Percentiles rank a stretch among this genome's conserved stretches.
phyloP scores from a whole-genome alignment of 768 basidiomycete genomes.

The Dentipellis fragilis region DNA sequence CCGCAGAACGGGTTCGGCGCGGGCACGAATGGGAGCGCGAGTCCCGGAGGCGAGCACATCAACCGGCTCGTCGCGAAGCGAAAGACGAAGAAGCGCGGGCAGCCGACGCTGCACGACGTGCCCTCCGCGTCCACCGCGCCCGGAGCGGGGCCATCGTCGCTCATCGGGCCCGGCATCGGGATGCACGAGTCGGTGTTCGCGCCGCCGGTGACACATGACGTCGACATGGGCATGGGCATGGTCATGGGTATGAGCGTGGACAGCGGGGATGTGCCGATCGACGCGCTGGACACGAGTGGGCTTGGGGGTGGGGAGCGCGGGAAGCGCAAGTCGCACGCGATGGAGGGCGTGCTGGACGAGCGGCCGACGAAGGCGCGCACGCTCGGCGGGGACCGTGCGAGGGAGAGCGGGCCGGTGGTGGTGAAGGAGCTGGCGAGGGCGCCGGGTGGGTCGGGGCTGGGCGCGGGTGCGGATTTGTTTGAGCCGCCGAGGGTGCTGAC shows the following conservation, averaged over 20 bases:
- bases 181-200: slow-evolving; percentile 1
- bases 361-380: slow-evolving; percentile 36
- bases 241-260: slow-evolving; percentile 26
- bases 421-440: slow-evolving; percentile 42
- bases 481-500: slow-evolving; percentile 36
- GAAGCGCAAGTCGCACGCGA: slow-evolving; percentile 41
- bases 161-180: slow-evolving; percentile 7
- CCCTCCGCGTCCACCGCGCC: slow-evolving; percentile 22
- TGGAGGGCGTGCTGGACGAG: slow-evolving; percentile 30
- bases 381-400: slow-evolving; percentile 55
- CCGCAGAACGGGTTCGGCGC: slow-evolving; percentile 33
- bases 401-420: slow-evolving; percentile 30
- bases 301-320: slow-evolving; percentile 29
- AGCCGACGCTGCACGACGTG: slow-evolving; percentile 30
- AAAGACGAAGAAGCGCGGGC: slow-evolving; percentile 40
- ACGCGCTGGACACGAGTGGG: slow-evolving; percentile 23
- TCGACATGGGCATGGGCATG: slow-evolving; percentile 30
- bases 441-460: not conserved
- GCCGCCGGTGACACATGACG: slow-evolving; percentile 33
- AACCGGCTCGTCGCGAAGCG: slow-evolving; percentile 63
- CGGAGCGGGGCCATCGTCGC: slow-evolving; percentile 5
- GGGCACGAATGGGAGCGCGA: slow-evolving; percentile 22
- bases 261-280: slow-evolving; percentile 43
- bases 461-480: slow-evolving; percentile 8
- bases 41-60: slow-evolving; percentile 44